Conservation (phyloP, 2,329 filamentous ascomycete genomes). For the Colletotrichum sp. region DNA sequence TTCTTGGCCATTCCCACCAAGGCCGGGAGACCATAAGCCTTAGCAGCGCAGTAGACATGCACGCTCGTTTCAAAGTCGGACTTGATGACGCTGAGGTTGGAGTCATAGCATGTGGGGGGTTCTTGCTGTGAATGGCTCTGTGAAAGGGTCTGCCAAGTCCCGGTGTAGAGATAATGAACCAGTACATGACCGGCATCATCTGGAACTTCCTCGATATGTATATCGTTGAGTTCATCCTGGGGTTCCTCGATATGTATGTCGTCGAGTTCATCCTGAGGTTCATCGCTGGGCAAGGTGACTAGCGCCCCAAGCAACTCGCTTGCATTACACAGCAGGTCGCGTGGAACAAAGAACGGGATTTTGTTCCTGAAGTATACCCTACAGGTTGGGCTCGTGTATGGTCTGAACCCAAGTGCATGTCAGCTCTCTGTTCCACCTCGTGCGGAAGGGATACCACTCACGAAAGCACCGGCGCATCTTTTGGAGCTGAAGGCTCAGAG, state of each 20-base stretch:
- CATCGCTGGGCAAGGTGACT: background rate
- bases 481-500: background rate
- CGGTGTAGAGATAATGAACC: slow-evolving; percentile 5
- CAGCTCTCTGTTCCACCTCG: background rate
- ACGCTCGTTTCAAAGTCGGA: background rate
- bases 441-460: background rate
- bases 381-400: background rate
- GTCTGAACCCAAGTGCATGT: background rate
- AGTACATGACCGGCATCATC: slow-evolving; percentile 1
- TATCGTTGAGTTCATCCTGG: rapidly evolving
- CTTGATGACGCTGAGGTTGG: background rate
- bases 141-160: background rate
- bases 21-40: background rate
- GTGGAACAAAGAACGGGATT: background rate
- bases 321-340: background rate
- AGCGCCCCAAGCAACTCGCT: too few species aligned
- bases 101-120: background rate
- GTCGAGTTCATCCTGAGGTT: background rate
- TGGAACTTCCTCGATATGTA: background rate
- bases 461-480: background rate
- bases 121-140: background rate
- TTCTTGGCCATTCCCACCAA: background rate
- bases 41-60: background rate
- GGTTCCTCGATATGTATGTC: background rate
- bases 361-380: background rate